A percentile compares a stretch with the other conserved stretches of the same genome.
Conservation (phyloP, 1,284 basidiomycete genomes). For the Marasmius tenuissimus region DNA sequence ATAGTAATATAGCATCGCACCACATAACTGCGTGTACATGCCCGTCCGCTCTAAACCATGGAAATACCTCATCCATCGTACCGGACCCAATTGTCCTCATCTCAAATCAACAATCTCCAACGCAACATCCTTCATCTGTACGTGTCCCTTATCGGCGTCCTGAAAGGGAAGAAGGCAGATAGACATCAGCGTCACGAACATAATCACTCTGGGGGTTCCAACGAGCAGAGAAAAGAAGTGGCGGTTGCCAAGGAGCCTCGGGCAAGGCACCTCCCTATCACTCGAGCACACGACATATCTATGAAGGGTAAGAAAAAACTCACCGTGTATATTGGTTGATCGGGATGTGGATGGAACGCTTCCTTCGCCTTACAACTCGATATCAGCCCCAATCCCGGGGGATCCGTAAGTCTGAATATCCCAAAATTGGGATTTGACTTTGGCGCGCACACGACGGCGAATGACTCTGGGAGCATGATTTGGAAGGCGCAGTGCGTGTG, state of each 20-base stretch:
- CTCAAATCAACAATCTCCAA: conserved; percentile 1
- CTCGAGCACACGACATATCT: neutral
- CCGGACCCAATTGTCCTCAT: neutral
- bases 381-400: conserved; percentile 74
- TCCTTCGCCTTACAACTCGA: conserved; percentile 67
- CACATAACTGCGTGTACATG: no score
- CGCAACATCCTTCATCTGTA: neutral
- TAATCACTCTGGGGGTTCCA: no score
- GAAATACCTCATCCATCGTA: neutral
- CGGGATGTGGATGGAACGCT: conserved; percentile 83
- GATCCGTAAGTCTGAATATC: conserved; percentile 85
- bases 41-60: no score
- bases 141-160: conserved; percentile 1
- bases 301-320: conserved; percentile 14
- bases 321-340: conserved; percentile 82
- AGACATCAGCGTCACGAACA: neutral
- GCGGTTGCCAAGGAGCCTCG: neutral
- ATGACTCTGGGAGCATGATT: conserved; percentile 83
- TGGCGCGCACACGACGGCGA: conserved; percentile 90
- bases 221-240: neutral
- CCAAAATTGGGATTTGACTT: conserved; percentile 77
- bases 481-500: conserved; percentile 90
- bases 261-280: no score
- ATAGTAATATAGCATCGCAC: no score
- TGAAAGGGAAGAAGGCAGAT: neutral